Base-by-base conservation (phyloP, 192 early-diverging fungal genomes). In the Coemansia sp. region DNA sequence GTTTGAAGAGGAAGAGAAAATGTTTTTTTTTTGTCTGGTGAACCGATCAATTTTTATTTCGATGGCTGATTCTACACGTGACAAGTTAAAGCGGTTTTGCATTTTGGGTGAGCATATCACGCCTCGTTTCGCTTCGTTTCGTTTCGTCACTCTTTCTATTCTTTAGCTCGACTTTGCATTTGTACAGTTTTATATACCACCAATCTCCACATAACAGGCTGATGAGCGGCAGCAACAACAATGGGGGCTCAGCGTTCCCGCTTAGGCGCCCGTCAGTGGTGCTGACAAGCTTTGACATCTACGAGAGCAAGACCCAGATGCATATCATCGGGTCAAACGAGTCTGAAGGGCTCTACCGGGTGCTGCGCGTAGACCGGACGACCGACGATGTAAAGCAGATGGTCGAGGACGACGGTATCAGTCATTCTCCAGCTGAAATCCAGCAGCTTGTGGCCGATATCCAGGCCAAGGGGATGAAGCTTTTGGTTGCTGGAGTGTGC, bases 311-410 rank as follows among this genome's bases (percentile, higher is more conserved):
- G 75, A 89, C 92, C 33, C 80, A 91, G 36, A 92, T 89, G 58
- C 94, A 85, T 62, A 83, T 97, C 19, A 85, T 98, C 9, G 96
- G 93, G 13, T 91, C 90, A 3, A 90, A 92, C 72, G 86, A 89
- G 55, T 83, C 85, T 14, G 89, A 91, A 46, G 86, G 86, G 38
- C 76, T 82, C 25, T 96, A 89, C 71, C 78, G 92, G 4, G 88
- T 97, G 10, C 83, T 97, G 41, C 96, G 94, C 67, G 92, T 99
- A 54, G 91, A 94, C 79, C 87, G 95, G 34, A 92, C 91, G 0
- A 79, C 85, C 3, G 71, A 68, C 19, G 84, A 77, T 15, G 79
- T 79, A 25, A 85, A 93, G 2, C 77, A 77, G 11, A 89, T 97
- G 46, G 90, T 87, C 42, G 89, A 89, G 45, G 95, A 97, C 74